Conservation (phyloP, 495 filamentous ascomycete species). For the Penicillium ucsense region DNA sequence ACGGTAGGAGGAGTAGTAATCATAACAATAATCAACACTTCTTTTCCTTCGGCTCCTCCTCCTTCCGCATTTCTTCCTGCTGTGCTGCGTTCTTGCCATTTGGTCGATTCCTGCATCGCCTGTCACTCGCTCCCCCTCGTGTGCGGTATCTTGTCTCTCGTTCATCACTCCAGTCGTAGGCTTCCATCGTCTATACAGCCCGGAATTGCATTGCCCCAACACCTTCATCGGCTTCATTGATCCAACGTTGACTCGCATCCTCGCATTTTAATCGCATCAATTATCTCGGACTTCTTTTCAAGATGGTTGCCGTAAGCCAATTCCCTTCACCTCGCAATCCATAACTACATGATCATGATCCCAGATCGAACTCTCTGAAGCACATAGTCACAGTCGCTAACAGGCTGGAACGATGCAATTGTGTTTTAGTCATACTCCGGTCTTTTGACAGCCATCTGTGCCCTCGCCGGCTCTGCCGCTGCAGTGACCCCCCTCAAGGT, state of each 20-base stretch:
- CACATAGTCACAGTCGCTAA: no score
- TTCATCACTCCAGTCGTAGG: not conserved
- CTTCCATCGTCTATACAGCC: not conserved
- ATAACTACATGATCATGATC: not conserved
- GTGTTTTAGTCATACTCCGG: conserved; percentile 12
- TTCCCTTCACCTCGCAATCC: not conserved
- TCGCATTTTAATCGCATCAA: not conserved
- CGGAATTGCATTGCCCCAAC: not conserved
- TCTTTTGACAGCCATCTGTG: conserved; percentile 31
- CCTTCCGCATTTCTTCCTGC: not conserved
- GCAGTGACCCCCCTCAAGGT: conserved; percentile 69
- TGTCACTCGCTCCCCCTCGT: conserved; percentile 17
- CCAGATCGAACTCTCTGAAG: no score
- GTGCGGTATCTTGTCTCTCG: conserved; percentile 17
- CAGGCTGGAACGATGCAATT: no score
- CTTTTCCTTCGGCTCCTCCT: not conserved
- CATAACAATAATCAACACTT: no score
- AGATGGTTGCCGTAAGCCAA: conserved; percentile 15
- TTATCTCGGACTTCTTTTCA: conserved; percentile 1
- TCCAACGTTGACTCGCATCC: no score
- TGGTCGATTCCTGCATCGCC: conserved; percentile 2
- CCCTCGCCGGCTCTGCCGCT: conserved; percentile 40
- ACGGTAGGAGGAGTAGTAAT: no score
- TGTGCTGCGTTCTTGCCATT: not conserved
- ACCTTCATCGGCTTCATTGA: not conserved